phyloP scores from a whole-genome alignment of 768 basidiomycete species.

The Coprinopsis strossmayeri region DNA sequence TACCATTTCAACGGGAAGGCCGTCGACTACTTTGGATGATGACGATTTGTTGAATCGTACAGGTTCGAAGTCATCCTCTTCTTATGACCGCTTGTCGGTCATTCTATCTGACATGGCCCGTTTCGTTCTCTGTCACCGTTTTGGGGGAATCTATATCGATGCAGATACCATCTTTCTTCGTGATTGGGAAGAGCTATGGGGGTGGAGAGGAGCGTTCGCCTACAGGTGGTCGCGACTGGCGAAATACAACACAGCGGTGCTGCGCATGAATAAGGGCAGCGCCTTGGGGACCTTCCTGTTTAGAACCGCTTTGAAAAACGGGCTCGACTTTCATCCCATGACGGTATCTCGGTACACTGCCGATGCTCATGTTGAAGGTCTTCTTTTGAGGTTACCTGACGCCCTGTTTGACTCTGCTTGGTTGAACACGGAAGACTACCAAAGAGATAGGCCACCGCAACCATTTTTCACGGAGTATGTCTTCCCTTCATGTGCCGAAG shows the following conservation, averaged over 20 bases:
- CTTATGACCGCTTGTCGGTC: conserved; percentile 88
- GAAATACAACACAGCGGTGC: conserved; percentile 91
- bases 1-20: conserved; percentile 47
- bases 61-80: conserved; percentile 80
- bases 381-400: conserved; percentile 80
- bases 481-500: conserved; percentile 1
- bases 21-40: conserved; percentile 35
- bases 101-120: conserved; percentile 95
- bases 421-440: conserved; percentile 87
- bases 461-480: conserved; percentile 82
- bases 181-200: conserved; percentile 97
- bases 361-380: conserved; percentile 71
- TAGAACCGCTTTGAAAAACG: conserved; percentile 86
- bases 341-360: conserved; percentile 79
- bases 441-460: conserved; percentile 86
- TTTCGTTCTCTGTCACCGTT: conserved; percentile 91
- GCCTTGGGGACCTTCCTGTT: conserved; percentile 88
- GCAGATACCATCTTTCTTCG: conserved; percentile 89
- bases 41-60: conserved; percentile 65
- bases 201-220: conserved; percentile 90
- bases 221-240: conserved; percentile 92
- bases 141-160: conserved; percentile 91
- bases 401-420: conserved; percentile 93
- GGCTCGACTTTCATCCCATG: conserved; percentile 94
- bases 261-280: conserved; percentile 83